These are phyloP conservation scores for Sporothrix globosa DNA, from an alignment of 2,329 filamentous ascomycete species.

Conservation along the genomic window DNA sequence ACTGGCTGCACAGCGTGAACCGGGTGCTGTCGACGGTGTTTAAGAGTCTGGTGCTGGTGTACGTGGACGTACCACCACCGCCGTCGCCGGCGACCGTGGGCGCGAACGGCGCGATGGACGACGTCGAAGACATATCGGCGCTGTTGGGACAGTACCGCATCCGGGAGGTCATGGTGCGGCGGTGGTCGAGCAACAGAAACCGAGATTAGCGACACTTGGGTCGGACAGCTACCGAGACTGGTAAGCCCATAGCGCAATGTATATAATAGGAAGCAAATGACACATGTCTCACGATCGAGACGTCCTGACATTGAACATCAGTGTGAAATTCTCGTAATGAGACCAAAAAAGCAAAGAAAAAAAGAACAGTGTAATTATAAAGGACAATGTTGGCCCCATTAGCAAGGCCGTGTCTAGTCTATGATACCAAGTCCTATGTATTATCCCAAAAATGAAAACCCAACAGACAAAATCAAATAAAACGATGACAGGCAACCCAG, in stretches of 20 bases:
- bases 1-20: conserved; percentile 86
- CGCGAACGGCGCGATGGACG: conserved; percentile 34
- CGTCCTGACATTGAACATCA: not conserved
- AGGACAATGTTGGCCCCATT: not conserved
- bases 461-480: not conserved
- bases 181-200: conserved; percentile 84
- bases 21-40: conserved; percentile 86
- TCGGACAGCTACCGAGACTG: not conserved
- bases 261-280: not conserved
- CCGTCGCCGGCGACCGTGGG: conserved; percentile 45
- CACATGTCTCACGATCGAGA: too few species aligned
- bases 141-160: conserved; percentile 73
- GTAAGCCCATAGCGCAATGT: not conserved
- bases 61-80: conserved; percentile 89
- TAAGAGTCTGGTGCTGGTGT: conserved; percentile 87
- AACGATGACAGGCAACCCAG: too few species aligned
- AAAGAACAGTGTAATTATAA: not conserved
- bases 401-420: conserved; percentile 10
- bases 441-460: not conserved
- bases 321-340: not conserved
- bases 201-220: conserved; percentile 40
- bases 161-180: conserved; percentile 76
- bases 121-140: conserved; percentile 50
- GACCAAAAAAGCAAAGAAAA: not conserved
- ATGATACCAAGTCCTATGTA: not conserved